A percentile compares a stretch with the other conserved stretches of the same genome.
Evolutionary conservation across 495 filamentous ascomycete species (phyloP).

Genomic region (Penicillium silybi): DNA sequence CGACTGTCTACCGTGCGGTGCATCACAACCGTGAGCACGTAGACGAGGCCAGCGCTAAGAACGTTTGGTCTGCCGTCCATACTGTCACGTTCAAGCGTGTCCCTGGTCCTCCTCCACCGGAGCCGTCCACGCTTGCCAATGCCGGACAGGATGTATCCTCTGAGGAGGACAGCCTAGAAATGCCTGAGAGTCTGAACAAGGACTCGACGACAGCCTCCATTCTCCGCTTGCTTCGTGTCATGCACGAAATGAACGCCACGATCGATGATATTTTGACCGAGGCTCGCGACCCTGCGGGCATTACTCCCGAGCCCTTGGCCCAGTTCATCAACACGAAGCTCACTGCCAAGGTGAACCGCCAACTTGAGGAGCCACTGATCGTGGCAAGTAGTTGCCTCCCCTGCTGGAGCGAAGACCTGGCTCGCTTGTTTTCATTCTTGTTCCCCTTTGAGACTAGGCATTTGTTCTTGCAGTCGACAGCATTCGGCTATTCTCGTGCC

Average conservation of each 20-base stretch:
- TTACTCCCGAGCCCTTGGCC: conserved; percentile 80
- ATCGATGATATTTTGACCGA: conserved; percentile 96
- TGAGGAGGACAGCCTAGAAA: conserved; percentile 46
- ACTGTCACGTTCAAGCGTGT: conserved; percentile 89
- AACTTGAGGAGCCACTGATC: conserved; percentile 96
- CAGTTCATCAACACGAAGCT: conserved; percentile 99
- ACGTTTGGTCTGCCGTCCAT: conserved; percentile 85
- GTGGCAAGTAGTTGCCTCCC: conserved; percentile 97
- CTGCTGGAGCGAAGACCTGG: conserved; percentile 96
- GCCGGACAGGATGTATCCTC: conserved; percentile 44
- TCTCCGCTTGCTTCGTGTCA: conserved; percentile 79
- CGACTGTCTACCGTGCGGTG: conserved; percentile 93
- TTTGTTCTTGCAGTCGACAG: conserved; percentile 95
- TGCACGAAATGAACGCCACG: conserved; percentile 92
- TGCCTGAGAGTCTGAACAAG: conserved; percentile 81
- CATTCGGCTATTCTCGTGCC: conserved; percentile 94
- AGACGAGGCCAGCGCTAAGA: conserved; percentile 66
- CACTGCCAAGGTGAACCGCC: conserved; percentile 96
- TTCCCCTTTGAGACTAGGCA: conserved; percentile 99
- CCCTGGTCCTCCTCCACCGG: conserved; percentile 79
- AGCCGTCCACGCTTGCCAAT: conserved; percentile 62
- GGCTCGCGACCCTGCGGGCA: conserved; percentile 62
- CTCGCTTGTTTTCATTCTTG: conserved; percentile 93
- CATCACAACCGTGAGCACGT: conserved; percentile 64
- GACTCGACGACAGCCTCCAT: conserved; percentile 82